Percentiles rank a stretch among this genome's conserved stretches.
Conservation (phyloP, 495 filamentous ascomycete species). For the Astrothelium subdiscretum region DNA sequence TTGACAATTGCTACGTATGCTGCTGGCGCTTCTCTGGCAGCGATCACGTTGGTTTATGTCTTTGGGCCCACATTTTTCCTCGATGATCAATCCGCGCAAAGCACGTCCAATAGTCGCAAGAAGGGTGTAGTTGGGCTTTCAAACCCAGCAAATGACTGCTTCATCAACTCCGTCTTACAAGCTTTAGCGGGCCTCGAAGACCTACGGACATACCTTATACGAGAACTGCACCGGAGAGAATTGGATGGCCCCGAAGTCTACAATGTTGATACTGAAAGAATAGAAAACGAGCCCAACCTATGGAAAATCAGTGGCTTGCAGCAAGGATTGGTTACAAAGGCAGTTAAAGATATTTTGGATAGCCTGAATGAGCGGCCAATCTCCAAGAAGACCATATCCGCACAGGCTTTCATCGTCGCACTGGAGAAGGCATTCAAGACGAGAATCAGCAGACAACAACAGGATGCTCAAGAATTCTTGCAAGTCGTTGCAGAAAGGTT, state of each 20-base stretch:
- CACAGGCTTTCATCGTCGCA: slow-evolving; percentile 61
- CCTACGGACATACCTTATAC: slow-evolving; percentile 78
- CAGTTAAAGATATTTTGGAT: slow-evolving; percentile 86
- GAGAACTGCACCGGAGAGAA: slow-evolving; percentile 70
- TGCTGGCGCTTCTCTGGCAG: slow-evolving; percentile 87
- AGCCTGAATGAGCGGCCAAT: slow-evolving; percentile 88
- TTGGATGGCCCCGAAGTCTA: slow-evolving; percentile 68
- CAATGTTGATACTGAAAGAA: slow-evolving; percentile 38
- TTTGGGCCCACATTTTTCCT: slow-evolving; percentile 93
- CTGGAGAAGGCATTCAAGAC: slow-evolving; percentile 80
- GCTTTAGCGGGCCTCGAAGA: slow-evolving; percentile 90
- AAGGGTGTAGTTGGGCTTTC: slow-evolving; percentile 80
- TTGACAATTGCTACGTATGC: slow-evolving; percentile 85
- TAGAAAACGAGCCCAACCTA: slow-evolving; percentile 29
- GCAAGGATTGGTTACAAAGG: slow-evolving; percentile 68
- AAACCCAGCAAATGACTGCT: slow-evolving; percentile 96
- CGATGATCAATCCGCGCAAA: slow-evolving; percentile 57
- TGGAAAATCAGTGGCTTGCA: slow-evolving; percentile 66
- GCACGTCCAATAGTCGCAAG: slow-evolving; percentile 52
- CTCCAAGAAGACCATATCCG: slow-evolving; percentile 87
- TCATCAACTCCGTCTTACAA: slow-evolving; percentile 96
- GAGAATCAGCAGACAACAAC: slow-evolving; percentile 83
- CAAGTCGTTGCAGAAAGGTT: slow-evolving; percentile 88
- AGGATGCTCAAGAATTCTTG: slow-evolving; percentile 97
- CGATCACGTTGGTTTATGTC: slow-evolving; percentile 92